phyloP scores from a whole-genome alignment of 2,329 filamentous ascomycete genomes.

The Paradendryphiella salina region DNA sequence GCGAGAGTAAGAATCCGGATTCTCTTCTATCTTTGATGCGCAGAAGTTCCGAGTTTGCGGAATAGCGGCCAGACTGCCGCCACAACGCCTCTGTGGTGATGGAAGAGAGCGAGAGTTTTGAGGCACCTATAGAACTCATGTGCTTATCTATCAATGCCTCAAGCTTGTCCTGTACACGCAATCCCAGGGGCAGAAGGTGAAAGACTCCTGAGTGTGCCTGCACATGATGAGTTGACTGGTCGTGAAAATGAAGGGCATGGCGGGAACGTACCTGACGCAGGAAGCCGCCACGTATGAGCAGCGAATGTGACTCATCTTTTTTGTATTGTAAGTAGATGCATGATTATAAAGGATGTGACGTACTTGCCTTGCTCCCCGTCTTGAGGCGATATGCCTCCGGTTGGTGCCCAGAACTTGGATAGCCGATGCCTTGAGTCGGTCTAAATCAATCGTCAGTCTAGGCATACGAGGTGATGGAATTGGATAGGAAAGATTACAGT shows the following conservation, averaged over 20 bases:
- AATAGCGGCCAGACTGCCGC: constrained; percentile 79
- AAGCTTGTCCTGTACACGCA: constrained; percentile 85
- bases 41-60: constrained; percentile 79
- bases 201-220: constrained; percentile 88
- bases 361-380: constrained; percentile 51
- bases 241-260: neutral
- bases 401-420: constrained; percentile 79
- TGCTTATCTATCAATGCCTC: constrained; percentile 84
- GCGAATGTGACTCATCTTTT: constrained; percentile 48
- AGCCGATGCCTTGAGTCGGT: constrained; percentile 63
- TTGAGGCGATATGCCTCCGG: constrained; percentile 65
- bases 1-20: constrained; percentile 74
- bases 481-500: constrained; percentile 38
- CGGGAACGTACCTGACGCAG: constrained; percentile 46
- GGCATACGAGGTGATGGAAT: neutral
- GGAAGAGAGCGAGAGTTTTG: constrained; percentile 79
- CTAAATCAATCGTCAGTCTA: constrained; percentile 37
- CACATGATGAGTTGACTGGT: constrained; percentile 27
- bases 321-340: constrained; percentile 2
- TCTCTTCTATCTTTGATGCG: constrained; percentile 78
- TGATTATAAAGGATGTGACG: neutral
- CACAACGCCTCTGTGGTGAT: constrained; percentile 85
- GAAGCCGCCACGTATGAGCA: constrained; percentile 53
- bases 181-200: constrained; percentile 84
- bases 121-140: constrained; percentile 80